These are phyloP conservation scores for Yamadazyma endophytica DNA, from an alignment of 805 yeast genomes.

Conservation along the genomic window DNA sequence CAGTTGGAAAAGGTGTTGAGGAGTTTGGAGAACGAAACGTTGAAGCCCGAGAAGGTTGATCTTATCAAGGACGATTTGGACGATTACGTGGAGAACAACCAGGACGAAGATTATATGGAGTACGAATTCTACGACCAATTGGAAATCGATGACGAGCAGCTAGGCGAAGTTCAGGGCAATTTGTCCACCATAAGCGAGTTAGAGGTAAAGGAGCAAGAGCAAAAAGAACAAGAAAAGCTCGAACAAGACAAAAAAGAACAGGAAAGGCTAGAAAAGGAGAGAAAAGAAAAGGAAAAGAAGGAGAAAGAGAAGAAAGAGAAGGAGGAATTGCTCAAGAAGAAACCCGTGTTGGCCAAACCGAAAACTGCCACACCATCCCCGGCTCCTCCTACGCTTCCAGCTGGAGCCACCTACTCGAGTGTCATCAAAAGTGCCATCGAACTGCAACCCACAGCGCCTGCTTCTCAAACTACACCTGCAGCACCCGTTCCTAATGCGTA, in stretches of 20 bases:
- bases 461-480: conserved; percentile 1
- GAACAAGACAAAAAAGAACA: conserved; percentile 4
- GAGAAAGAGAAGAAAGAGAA: conserved; percentile 9
- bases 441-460: conserved; percentile 1
- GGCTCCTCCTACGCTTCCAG: conserved; percentile 5
- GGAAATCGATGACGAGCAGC: conserved; percentile 51
- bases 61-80: conserved; percentile 83
- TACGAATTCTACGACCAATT: conserved; percentile 88
- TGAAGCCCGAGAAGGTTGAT: conserved; percentile 74
- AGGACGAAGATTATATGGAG: conserved; percentile 88
- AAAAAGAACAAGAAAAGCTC: conserved; percentile 7
- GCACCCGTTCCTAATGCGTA: conserved; percentile 5
- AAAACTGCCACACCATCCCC: conserved; percentile 9
- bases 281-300: conserved; percentile 7
- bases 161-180: conserved; percentile 22
- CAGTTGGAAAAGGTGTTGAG: conserved; percentile 76
- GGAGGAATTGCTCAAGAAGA: conserved; percentile 6
- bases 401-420: conserved; percentile 8
- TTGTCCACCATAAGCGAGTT: conserved; percentile 15
- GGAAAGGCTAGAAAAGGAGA: conserved; percentile 10
- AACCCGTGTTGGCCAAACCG: conserved; percentile 4
- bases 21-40: conserved; percentile 71
- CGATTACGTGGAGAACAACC: conserved; percentile 90
- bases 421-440: conserved; percentile 8
- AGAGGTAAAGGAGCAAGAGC: conserved; percentile 8